Conservation (phyloP, 2,329 filamentous ascomycete genomes). For the Claviceps digitariae region DNA sequence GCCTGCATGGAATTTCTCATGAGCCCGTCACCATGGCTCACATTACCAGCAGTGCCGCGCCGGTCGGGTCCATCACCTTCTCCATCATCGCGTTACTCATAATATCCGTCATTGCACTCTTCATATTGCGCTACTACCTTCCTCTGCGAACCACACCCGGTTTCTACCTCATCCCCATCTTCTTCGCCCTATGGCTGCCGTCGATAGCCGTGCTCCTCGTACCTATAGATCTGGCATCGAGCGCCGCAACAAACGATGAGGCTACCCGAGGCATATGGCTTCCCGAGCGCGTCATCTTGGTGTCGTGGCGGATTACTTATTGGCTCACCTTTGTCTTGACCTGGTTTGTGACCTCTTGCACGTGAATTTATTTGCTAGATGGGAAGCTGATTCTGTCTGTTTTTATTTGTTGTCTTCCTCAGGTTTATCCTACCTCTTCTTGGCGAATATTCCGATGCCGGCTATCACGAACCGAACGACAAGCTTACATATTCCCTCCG, state of each 20-base stretch:
- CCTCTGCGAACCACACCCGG: constrained; percentile 81
- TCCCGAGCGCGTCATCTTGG: constrained; percentile 60
- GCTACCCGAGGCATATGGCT: constrained; percentile 76
- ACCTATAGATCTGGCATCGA: constrained; percentile 89
- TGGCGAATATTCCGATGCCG: constrained; percentile 88
- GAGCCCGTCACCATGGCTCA: constrained; percentile 33
- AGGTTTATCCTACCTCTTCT: constrained; percentile 86
- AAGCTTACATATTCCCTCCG: constrained; percentile 75
- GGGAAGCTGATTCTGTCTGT: neutral
- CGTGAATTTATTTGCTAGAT: neutral
- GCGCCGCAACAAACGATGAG: constrained; percentile 57
- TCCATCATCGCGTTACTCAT: constrained; percentile 56
- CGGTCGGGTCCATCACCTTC: constrained; percentile 70
- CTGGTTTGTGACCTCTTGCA: constrained; percentile 44
- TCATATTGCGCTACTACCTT: constrained; percentile 80
- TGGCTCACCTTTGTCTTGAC: constrained; percentile 94
- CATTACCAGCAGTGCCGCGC: constrained; percentile 39
- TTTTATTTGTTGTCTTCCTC: neutral
- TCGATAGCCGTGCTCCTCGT: constrained; percentile 85
- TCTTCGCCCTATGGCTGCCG: constrained; percentile 88
- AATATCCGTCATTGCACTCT: constrained; percentile 64
- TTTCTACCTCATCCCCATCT: constrained; percentile 83
- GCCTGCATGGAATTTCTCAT: constrained; percentile 15
- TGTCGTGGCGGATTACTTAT: constrained; percentile 90
- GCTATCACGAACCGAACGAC: constrained; percentile 74